A percentile compares a stretch with the other conserved stretches of the same genome.
These are phyloP conservation scores for Leishmania guyanensis DNA, from an alignment of 208 protist genomes.

Conservation along the genomic window DNA sequence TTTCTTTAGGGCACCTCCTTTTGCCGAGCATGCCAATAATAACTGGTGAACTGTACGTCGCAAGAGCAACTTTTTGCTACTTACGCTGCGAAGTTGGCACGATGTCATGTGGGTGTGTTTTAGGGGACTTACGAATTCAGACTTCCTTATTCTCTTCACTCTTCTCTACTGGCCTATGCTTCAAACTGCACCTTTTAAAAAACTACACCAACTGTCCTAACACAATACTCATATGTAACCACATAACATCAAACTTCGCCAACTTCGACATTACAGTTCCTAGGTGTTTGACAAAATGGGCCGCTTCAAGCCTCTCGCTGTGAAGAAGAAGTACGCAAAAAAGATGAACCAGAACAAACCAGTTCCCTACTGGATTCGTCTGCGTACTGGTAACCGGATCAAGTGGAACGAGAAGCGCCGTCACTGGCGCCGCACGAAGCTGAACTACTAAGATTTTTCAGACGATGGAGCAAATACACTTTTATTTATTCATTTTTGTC, in stretches of 20 bases:
- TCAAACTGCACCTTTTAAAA: neutral
- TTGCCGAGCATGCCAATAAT: neutral
- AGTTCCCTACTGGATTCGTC: conserved; percentile 93
- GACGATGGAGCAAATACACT: conserved; percentile 2
- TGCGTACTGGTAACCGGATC: conserved; percentile 92
- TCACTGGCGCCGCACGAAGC: conserved; percentile 96
- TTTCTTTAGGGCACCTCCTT: neutral
- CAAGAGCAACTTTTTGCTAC: neutral
- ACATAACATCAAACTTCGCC: neutral
- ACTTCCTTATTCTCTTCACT: neutral
- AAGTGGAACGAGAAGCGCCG: conserved; percentile 96
- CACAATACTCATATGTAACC: neutral
- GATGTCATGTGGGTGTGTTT: neutral
- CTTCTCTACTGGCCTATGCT: neutral
- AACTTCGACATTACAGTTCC: conserved; percentile 7
- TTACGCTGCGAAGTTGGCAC: neutral
- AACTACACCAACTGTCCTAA: neutral
- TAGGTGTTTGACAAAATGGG: conserved; percentile 52
- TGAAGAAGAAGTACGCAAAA: conserved; percentile 96
- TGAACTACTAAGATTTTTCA: conserved; percentile 76
- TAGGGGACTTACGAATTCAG: too few relatives aligned
- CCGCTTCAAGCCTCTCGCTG: conserved; percentile 90
- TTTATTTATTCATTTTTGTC: conserved; percentile 10
- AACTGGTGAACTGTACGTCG: neutral
- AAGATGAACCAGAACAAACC: conserved; percentile 94